Evolutionary conservation across 805 yeast genomes (phyloP).

Genomic region (Priceomyces melissophilus): DNA sequence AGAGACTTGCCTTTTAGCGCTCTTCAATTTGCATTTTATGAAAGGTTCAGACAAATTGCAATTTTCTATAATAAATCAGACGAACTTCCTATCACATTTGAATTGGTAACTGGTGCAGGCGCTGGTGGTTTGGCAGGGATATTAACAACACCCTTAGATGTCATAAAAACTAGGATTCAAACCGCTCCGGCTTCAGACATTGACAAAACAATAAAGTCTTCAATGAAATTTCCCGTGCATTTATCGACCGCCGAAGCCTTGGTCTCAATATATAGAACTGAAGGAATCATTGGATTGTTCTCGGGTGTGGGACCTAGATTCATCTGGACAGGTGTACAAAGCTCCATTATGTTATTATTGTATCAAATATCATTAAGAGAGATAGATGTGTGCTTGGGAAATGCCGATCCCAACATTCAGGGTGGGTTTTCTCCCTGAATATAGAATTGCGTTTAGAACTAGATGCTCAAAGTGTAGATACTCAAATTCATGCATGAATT

Average conservation of each 20-base stretch:
- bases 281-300: constrained; percentile 78
- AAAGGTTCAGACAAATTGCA: constrained; percentile 67
- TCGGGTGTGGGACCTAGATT: constrained; percentile 96
- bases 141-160: constrained; percentile 88
- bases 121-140: constrained; percentile 94
- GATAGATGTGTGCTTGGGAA: constrained; percentile 27
- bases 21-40: constrained; percentile 93
- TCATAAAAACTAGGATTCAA: constrained; percentile 87
- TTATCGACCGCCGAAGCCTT: constrained; percentile 32
- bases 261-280: constrained; percentile 52
- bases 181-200: constrained; percentile 54
- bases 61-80: constrained; percentile 32
- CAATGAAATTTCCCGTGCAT: constrained; percentile 11
- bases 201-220: constrained; percentile 3
- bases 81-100: constrained; percentile 56
- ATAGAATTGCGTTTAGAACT: too few species aligned
- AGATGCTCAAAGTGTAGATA: too few species aligned
- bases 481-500: too few species aligned
- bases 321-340: constrained; percentile 94
- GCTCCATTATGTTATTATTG: constrained; percentile 86
- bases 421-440: not conserved
- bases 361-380: constrained; percentile 74
- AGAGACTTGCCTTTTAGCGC: constrained; percentile 97
- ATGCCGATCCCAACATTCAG: not conserved
- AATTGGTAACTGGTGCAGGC: constrained; percentile 84